These are phyloP conservation scores for Porphyrellus cyaneotinctus DNA, from an alignment of 768 basidiomycete genomes.

Conservation along the genomic window DNA sequence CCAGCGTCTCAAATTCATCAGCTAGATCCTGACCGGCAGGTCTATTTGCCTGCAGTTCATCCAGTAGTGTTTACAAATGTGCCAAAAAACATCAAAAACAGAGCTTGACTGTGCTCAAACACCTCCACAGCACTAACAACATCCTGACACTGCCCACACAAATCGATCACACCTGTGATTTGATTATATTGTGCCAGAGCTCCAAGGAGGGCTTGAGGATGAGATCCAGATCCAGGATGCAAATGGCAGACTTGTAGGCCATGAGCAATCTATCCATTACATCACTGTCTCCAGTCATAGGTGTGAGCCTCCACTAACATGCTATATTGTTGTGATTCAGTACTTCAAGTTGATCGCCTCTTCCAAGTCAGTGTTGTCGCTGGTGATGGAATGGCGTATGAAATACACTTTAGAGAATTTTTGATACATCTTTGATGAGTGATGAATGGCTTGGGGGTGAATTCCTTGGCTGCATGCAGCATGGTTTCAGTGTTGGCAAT, in stretches of 20 bases:
- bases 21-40: conserved; percentile 11
- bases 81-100: conserved; percentile 25
- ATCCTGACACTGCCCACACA: conserved; percentile 17
- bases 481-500: conserved; percentile 16
- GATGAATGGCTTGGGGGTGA: conserved; percentile 6
- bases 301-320: conserved; percentile 17
- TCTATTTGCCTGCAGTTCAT: conserved; percentile 17
- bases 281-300: conserved; percentile 15
- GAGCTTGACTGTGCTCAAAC: conserved; percentile 30
- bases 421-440: conserved; percentile 9
- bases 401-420: conserved; percentile 11
- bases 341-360: conserved; percentile 20
- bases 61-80: conserved; percentile 24
- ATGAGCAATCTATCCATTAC: conserved; percentile 20
- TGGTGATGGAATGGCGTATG: conserved; percentile 9
- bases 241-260: conserved; percentile 19
- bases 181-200: conserved; percentile 16
- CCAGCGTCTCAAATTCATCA: conserved; percentile 16
- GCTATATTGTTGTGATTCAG: conserved; percentile 15
- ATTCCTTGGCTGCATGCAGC: conserved; percentile 13
- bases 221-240: conserved; percentile 17
- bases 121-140: conserved; percentile 31
- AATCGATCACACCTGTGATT: conserved; percentile 8
- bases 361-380: conserved; percentile 17
- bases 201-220: conserved; percentile 12